Percentiles rank a stretch among this genome's conserved stretches.
Conservation (phyloP, 441 rosid species). For the Pelargonium citronellum region DNA sequence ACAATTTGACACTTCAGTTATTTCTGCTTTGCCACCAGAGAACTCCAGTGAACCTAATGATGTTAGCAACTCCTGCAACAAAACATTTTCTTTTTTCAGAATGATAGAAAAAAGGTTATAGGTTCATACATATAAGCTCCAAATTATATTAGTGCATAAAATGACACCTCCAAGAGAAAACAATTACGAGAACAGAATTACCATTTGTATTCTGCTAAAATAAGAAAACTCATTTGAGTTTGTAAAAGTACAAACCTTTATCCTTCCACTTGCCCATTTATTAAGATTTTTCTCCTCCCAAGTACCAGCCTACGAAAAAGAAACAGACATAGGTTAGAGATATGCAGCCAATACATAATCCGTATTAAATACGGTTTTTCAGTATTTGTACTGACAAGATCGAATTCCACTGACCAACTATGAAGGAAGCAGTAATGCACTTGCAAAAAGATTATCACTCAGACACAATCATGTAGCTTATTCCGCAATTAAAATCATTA, state of each 20-base stretch:
- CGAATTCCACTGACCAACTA: neutral
- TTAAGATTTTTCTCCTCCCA: conserved; percentile 86
- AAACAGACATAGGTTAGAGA: neutral
- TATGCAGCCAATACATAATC: neutral
- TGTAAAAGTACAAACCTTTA: conserved; percentile 38
- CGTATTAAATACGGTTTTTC: neutral
- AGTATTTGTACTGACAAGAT: neutral
- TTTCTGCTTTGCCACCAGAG: conserved; percentile 60
- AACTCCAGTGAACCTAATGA: conserved; percentile 60
- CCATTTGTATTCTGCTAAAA: neutral
- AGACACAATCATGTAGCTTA: no score
- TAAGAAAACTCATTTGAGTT: neutral
- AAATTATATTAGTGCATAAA: neutral
- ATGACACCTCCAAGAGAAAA: conserved; percentile 3
- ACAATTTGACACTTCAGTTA: conserved; percentile 59
- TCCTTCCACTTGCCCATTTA: conserved; percentile 69
- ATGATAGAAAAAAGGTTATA: neutral
- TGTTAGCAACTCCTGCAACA: conserved; percentile 55
- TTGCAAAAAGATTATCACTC: no score
- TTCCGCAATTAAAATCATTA: no score
- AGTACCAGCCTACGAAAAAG: conserved; percentile 59
- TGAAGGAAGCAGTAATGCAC: no score
- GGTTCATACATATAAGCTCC: neutral
- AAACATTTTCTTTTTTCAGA: neutral
- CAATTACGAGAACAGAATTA: neutral